Evolutionary conservation across 108 stramenopile genomes (phyloP), one percentile per base, ranked within the genome.

Genomic region (Cyclotella cryptica): DNA sequence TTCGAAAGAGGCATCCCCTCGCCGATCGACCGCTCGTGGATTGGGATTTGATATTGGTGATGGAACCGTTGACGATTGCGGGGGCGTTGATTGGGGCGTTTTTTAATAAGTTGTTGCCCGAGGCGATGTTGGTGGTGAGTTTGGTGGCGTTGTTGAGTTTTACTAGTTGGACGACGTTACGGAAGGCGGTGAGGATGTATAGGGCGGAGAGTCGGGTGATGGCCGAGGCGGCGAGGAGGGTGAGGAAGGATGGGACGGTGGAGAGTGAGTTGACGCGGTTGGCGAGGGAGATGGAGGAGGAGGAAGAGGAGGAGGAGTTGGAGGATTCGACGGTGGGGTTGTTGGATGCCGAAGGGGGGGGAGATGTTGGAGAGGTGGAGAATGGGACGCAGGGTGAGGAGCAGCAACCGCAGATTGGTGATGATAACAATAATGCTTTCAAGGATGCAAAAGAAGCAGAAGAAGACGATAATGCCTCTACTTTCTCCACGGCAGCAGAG

Each of bases 41-140:
- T 84, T 98, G 98, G 98, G 97, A 98, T 78, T 84, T 98, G 42
- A 92, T 98, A 45, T 65, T 98, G 14, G 91, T 97, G 40, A 97
- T 98, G 97, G 97, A 98, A 75, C 98, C 98, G 9, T 74, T 97
- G 24, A 96, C 96, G 0, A 90, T 98, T 62, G 93, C 89, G 0
- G 98, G 98, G 0, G 96, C 97, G 10, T 78, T 98, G 27, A 84
- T 93, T 27, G 98, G 98, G 13, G 90, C 94, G 15, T 88, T 96
- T 28, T 66, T 97, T 41, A 95, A 97, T 84, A 93, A 92, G 64
- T 68, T 95, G 19, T 66, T 97, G 18, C 88, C 93, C 10, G 97
- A 94, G 54, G 90, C 84, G 67, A 61, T 97, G 39, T 87, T 98
- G 64, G 83, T 87, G n/a, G 77, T 96, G 18, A 71, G 86, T 30